A percentile compares a stretch with the other conserved stretches of the same genome.
Conservation (phyloP, 176 grass and related monocot species). For the Avena atlantica region DNA sequence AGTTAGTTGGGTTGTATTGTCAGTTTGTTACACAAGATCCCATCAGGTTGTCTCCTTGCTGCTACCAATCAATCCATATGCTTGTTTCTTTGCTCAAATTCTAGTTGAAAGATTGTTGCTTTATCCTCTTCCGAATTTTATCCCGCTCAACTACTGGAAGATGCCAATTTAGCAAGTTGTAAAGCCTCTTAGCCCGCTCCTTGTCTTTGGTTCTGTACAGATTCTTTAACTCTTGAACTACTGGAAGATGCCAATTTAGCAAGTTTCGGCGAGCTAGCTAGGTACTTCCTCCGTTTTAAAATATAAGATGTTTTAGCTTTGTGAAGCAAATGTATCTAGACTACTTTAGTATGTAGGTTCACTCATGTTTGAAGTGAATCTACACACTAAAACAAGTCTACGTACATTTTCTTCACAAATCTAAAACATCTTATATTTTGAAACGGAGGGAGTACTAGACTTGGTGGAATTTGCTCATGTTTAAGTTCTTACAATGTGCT, state of each 20-base stretch:
- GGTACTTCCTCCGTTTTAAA: neutral
- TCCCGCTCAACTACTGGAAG: neutral
- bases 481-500: neutral
- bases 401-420: no score
- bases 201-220: neutral
- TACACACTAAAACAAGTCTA: no score
- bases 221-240: neutral
- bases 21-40: slow-evolving; percentile 1
- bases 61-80: slow-evolving; percentile 12
- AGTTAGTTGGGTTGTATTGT: slow-evolving; percentile 15
- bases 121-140: neutral
- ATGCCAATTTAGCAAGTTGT: neutral
- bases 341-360: no score
- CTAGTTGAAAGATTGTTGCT: slow-evolving; percentile 14
- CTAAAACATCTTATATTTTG: no score
- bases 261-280: neutral
- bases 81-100: neutral
- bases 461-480: neutral
- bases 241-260: neutral
- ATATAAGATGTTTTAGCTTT: no score
- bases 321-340: no score
- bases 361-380: no score
- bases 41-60: neutral
- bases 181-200: neutral
- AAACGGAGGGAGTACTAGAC: neutral